Conservation (phyloP, 768 basidiomycete species). For the Chlorophyllum brunneum region DNA sequence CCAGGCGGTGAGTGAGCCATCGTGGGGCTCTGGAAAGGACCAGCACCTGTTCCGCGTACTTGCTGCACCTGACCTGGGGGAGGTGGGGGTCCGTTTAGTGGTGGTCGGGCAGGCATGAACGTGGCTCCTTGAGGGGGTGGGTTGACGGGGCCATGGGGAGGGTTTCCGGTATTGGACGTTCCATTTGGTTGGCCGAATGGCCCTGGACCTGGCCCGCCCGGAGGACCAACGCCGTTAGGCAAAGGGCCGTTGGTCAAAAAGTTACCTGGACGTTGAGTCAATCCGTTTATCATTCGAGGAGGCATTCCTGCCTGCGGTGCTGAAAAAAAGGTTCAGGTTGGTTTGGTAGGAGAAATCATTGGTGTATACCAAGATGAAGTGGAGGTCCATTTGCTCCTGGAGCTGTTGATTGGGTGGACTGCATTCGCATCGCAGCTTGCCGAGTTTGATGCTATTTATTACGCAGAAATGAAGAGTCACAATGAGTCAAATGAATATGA, state of each 20-base stretch:
- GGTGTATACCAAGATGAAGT: constrained; percentile 9
- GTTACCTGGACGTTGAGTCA: constrained; percentile 7
- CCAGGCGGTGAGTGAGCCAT: constrained; percentile 61
- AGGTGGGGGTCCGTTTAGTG: constrained; percentile 15
- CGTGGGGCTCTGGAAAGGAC: constrained; percentile 62
- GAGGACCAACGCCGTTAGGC: constrained; percentile 13
- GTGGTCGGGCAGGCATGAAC: constrained; percentile 20
- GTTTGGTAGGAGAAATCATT: background rate
- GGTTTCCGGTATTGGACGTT: constrained; percentile 10
- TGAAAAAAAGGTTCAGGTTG: background rate
- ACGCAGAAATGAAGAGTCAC: constrained; percentile 15
- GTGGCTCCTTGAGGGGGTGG: constrained; percentile 17
- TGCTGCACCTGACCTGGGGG: constrained; percentile 16
- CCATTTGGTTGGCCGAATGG: constrained; percentile 11
- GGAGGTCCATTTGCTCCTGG: constrained; percentile 16
- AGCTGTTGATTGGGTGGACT: constrained; percentile 20
- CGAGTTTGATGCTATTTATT: constrained; percentile 21
- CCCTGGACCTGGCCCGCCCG: constrained; percentile 13
- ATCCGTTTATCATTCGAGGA: constrained; percentile 17
- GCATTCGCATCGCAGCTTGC: constrained; percentile 25
- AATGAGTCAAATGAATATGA: constrained; percentile 4
- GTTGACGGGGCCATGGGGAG: background rate
- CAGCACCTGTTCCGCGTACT: constrained; percentile 14
- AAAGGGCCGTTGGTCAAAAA: constrained; percentile 6
- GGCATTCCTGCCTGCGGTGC: constrained; percentile 13